Conservation (phyloP, 2,329 filamentous ascomycete species). For the Cercospora beticola region DNA sequence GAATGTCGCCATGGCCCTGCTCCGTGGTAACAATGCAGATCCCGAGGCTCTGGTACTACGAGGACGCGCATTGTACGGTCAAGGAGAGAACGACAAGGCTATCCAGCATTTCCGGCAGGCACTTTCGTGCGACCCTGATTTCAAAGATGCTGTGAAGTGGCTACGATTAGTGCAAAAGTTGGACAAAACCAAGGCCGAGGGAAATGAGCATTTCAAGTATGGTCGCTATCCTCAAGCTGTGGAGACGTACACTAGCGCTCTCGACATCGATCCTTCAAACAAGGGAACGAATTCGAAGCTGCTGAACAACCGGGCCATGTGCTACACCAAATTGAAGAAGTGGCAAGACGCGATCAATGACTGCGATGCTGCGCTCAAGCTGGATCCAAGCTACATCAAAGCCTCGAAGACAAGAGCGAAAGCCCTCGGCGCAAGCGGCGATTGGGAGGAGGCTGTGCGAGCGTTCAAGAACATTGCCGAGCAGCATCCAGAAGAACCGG, state of each 20-base stretch:
- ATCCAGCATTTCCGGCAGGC: conserved; percentile 90
- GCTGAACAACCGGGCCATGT: conserved; percentile 87
- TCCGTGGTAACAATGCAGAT: conserved; percentile 85
- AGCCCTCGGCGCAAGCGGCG: conserved; percentile 77
- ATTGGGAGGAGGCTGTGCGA: conserved; percentile 87
- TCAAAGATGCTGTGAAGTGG: conserved; percentile 82
- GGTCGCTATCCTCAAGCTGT: conserved; percentile 77
- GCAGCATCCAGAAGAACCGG: conserved; percentile 75
- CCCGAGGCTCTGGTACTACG: conserved; percentile 90
- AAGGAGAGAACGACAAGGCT: conserved; percentile 94
- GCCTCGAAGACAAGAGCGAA: conserved; percentile 93
- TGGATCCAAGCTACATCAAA: conserved; percentile 85
- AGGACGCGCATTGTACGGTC: conserved; percentile 81
- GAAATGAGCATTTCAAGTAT: conserved; percentile 85
- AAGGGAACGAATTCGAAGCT: conserved; percentile 93
- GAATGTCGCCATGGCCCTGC: conserved; percentile 83
- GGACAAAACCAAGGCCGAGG: conserved; percentile 89
- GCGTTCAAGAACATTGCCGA: conserved; percentile 88
- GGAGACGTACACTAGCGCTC: conserved; percentile 77
- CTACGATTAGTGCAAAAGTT: conserved; percentile 88
- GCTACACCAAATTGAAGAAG: conserved; percentile 78
- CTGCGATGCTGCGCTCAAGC: conserved; percentile 76
- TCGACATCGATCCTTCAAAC: conserved; percentile 84
- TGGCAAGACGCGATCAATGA: conserved; percentile 79
- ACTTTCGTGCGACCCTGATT: conserved; percentile 86